Evolutionary conservation across 768 basidiomycete genomes (phyloP), one percentile per base, ranked within the genome.

Genomic region (Hydnum rufescens): DNA sequence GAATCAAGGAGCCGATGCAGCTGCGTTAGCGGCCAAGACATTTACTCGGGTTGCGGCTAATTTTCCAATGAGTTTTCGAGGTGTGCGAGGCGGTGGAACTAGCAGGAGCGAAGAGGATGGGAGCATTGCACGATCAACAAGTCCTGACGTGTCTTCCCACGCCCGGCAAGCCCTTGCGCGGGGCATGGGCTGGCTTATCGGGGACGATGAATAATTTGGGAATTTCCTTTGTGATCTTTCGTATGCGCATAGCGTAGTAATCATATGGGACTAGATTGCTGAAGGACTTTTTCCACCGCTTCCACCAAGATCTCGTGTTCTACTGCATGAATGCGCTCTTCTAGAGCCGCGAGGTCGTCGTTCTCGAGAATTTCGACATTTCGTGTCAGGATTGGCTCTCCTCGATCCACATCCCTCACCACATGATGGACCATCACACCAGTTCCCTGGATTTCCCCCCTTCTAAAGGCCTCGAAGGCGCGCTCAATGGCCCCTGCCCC

Each of bases 391-490:
- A 99, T 58, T 0, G 93, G 89, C 58, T 86, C 78, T 0, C 95
- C 95, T 4, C 79, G 76, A 66, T 99, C 95, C 28, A 99, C 90
- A 61, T 92, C 85, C 57, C 78, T 80, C 32, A 97, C 78, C 13
- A 96, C 95, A 25, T 80, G 74, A 65, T 99, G 95, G 0, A 96
- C 80, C 93, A 96, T 97, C 1, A 75, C 78, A 0, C 95, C 92
- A 0, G 82, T 78, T 53, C 73, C 70, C 30, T 70, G 68, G 46
- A 92, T 80, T 62, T 92, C 82, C 0, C 87, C 86, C 52, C 70
- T 74, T 61, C 82, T 74, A 63, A 85, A 95, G 0, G 89, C 90
- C 56, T 87, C 86, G 61, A 76, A 90, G 3, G 92, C 88, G 6
- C 93, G 70, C 57, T 82, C 76, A 51, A 96, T 82, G 1, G 92